phyloP scores from a whole-genome alignment of 768 basidiomycete genomes.

The Hericium erinaceus region DNA sequence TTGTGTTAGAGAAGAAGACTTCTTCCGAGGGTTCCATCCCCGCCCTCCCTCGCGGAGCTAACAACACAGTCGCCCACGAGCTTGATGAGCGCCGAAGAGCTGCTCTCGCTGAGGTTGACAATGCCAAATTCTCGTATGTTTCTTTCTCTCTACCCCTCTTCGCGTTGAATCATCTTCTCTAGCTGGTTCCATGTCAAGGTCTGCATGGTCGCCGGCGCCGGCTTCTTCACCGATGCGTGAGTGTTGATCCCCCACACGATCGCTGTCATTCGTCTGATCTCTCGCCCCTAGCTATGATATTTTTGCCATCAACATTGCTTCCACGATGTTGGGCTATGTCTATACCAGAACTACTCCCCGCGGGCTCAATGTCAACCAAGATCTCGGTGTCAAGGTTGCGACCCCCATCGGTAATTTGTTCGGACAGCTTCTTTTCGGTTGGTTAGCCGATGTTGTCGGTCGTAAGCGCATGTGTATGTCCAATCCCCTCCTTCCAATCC shows the following conservation, averaged over 20 bases:
- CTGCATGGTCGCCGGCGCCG: slow-evolving; percentile 52
- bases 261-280: not conserved
- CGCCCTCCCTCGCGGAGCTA: not conserved
- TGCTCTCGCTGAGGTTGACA: slow-evolving; percentile 81
- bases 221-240: slow-evolving; percentile 86
- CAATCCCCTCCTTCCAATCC: not conserved
- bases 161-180: not conserved
- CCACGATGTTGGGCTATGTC: slow-evolving; percentile 76
- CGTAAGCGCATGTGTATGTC: slow-evolving; percentile 56
- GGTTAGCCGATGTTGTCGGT: slow-evolving; percentile 35
- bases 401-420: slow-evolving; percentile 31
- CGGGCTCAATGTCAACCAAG: slow-evolving; percentile 33
- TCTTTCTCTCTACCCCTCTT: not conserved
- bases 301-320: slow-evolving; percentile 84
- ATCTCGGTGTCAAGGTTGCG: slow-evolving; percentile 36
- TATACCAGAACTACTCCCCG: slow-evolving; percentile 38
- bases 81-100: slow-evolving; percentile 69
- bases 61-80: not conserved
- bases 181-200: slow-evolving; percentile 46
- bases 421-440: slow-evolving; percentile 36
- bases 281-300: slow-evolving; percentile 53
- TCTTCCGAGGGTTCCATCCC: slow-evolving; percentile 1
- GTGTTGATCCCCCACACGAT: slow-evolving; percentile 11
- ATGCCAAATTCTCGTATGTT: slow-evolving; percentile 72
- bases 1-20: slow-evolving; percentile 2